phyloP scores from a whole-genome alignment of 1,284 basidiomycete species.

The Trichosporon sp. region DNA sequence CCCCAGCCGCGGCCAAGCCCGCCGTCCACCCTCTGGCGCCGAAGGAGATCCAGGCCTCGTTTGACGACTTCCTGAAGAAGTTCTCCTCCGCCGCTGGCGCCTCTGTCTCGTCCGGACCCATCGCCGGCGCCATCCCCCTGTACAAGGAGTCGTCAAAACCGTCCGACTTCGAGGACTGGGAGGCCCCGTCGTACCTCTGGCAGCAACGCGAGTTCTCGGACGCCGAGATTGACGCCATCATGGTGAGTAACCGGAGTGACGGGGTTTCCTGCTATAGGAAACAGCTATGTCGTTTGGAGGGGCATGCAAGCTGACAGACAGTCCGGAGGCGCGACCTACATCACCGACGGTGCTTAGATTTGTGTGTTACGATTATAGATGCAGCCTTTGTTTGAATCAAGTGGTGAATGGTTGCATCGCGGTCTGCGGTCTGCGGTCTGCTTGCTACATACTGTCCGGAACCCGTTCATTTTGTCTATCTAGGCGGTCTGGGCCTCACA shows the following conservation, averaged over 20 bases:
- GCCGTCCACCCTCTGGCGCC: slow-evolving; percentile 77
- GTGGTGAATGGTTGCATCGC: neutral
- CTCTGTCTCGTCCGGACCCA: slow-evolving; percentile 38
- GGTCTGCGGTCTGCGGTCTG: too few species aligned
- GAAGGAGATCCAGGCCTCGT: slow-evolving; percentile 66
- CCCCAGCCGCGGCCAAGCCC: slow-evolving; percentile 64
- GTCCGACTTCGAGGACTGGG: slow-evolving; percentile 67
- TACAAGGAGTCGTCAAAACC: slow-evolving; percentile 46
- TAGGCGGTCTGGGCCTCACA: neutral
- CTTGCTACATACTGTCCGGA: slow-evolving; percentile 12
- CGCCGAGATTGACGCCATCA: slow-evolving; percentile 74
- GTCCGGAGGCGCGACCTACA: slow-evolving; percentile 69
- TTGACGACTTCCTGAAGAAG: slow-evolving; percentile 65
- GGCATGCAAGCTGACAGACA: slow-evolving; percentile 46
- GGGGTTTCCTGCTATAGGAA: too few species aligned
- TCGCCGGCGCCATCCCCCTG: slow-evolving; percentile 28
- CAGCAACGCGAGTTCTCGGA: slow-evolving; percentile 66
- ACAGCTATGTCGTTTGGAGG: too few species aligned
- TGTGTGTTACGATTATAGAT: slow-evolving; percentile 1
- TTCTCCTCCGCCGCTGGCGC: slow-evolving; percentile 28
- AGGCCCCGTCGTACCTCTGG: slow-evolving; percentile 75
- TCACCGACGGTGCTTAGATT: slow-evolving; percentile 27
- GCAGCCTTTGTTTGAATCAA: slow-evolving; percentile 3
- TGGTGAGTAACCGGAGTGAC: slow-evolving; percentile 61
- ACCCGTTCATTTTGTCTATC: neutral